phyloP scores from a whole-genome alignment of 139 green algal genomes.

The Chara braunii region DNA sequence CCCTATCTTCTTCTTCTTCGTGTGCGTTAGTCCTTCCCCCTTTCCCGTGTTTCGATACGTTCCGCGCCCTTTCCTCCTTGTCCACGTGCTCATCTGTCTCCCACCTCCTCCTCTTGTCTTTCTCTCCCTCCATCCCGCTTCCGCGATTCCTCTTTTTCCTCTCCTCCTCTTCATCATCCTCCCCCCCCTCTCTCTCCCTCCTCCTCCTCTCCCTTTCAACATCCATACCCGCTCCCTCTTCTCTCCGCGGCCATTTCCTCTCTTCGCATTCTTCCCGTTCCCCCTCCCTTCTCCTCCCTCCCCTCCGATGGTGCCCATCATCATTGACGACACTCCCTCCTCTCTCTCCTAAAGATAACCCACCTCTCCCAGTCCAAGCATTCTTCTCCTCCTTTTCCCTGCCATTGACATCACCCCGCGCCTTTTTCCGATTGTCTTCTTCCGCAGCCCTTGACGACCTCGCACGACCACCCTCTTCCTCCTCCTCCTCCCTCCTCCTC shows the following conservation, averaged over 20 bases:
- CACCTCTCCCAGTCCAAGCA: background rate
- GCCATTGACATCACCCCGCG: background rate
- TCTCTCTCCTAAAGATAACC: too few species aligned
- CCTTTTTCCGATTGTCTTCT: background rate
- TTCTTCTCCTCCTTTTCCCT: background rate
- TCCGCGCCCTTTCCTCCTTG: background rate
- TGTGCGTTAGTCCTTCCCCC: background rate
- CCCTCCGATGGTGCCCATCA: background rate
- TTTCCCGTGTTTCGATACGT: background rate
- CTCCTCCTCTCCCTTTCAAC: background rate
- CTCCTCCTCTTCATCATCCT: conserved; percentile 5
- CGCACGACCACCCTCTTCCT: background rate
- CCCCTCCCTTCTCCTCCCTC: conserved; percentile 10
- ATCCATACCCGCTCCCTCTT: background rate
- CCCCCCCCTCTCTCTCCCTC: background rate
- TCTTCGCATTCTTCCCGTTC: conserved; percentile 3
- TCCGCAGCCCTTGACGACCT: too few species aligned
- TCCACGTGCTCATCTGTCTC: background rate
- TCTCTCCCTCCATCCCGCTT: conserved; percentile 14
- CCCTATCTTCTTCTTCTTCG: background rate
- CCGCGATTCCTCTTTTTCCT: conserved; percentile 13
- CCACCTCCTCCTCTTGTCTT: background rate
- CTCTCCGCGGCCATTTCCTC: conserved; percentile 1
- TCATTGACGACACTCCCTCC: background rate
- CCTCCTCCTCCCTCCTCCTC: background rate